phyloP scores from a whole-genome alignment of 176 grass and related monocot genomes.

The Zizania latifolia region DNA sequence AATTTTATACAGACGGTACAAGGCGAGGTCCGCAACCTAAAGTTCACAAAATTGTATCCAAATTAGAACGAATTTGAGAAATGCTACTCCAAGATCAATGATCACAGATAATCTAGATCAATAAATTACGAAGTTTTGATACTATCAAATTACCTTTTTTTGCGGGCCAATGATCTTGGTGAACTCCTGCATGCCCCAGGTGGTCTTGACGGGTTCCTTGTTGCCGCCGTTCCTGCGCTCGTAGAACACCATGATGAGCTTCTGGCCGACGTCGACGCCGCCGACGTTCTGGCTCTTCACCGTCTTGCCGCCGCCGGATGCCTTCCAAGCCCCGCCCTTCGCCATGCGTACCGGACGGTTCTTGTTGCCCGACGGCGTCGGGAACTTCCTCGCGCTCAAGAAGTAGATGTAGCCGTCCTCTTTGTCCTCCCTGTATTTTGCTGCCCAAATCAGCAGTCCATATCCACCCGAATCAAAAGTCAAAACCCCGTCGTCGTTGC shows the following conservation, averaged over 20 bases:
- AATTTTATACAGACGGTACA: constrained; percentile 27
- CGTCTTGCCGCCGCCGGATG: not conserved
- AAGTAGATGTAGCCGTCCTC: constrained; percentile 33
- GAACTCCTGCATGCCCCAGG: constrained; percentile 31
- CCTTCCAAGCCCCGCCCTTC: constrained; percentile 21
- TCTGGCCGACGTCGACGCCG: not conserved
- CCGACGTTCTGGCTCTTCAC: not conserved
- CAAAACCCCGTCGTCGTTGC: too few species aligned
- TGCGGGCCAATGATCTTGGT: not conserved
- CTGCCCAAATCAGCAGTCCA: not conserved
- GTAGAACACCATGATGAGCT: constrained; percentile 30
- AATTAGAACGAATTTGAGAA: not conserved
- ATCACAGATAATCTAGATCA: too few species aligned
- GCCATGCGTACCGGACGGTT: not conserved
- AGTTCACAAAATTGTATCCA: not conserved
- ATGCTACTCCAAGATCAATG: not conserved
- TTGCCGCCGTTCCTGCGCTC: not conserved
- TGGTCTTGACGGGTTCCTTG: not conserved
- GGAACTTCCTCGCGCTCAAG: not conserved
- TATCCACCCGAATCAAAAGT: too few species aligned
- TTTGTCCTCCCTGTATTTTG: not conserved
- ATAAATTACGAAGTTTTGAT: too few species aligned
- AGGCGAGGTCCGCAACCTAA: not conserved
- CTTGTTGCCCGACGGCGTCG: not conserved
- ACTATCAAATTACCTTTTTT: not conserved